A percentile compares a stretch with the other conserved stretches of the same genome.
These are phyloP conservation scores for Pyrus hybrid DNA, from an alignment of 331 rosid genomes.

Conservation along the genomic window DNA sequence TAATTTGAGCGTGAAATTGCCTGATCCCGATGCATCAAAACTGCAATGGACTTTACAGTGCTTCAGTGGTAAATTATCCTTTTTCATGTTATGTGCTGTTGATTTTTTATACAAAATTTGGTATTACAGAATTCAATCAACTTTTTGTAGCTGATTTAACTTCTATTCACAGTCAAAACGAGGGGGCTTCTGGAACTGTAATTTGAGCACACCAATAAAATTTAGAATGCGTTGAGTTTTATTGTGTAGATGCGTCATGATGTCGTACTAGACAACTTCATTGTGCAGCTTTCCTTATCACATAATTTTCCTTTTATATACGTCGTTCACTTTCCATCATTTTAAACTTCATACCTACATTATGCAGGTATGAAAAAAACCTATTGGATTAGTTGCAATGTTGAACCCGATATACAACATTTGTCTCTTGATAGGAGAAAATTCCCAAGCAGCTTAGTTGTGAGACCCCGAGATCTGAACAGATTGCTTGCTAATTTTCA, in stretches of 20 bases:
- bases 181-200: neutral
- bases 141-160: neutral
- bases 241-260: neutral
- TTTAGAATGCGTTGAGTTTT: neutral
- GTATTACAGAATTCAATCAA: neutral
- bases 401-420: conserved; percentile 81
- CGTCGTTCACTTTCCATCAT: neutral
- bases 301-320: neutral
- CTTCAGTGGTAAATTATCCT: conserved; percentile 42
- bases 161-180: neutral
- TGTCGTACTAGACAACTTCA: neutral
- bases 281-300: neutral
- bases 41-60: conserved; percentile 81
- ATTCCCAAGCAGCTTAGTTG: conserved; percentile 73
- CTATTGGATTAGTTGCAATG: conserved; percentile 87
- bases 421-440: conserved; percentile 74
- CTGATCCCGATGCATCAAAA: conserved; percentile 65
- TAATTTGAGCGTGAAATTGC: conserved; percentile 52
- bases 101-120: neutral
- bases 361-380: conserved; percentile 77
- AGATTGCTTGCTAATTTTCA: conserved; percentile 85
- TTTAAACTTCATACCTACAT: conserved; percentile 2
- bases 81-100: neutral
- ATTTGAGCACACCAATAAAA: neutral
- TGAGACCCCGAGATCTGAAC: conserved; percentile 85